These are phyloP conservation scores for Exophiala bonariae DNA, from an alignment of 2,329 filamentous ascomycete species.

Conservation along the genomic window DNA sequence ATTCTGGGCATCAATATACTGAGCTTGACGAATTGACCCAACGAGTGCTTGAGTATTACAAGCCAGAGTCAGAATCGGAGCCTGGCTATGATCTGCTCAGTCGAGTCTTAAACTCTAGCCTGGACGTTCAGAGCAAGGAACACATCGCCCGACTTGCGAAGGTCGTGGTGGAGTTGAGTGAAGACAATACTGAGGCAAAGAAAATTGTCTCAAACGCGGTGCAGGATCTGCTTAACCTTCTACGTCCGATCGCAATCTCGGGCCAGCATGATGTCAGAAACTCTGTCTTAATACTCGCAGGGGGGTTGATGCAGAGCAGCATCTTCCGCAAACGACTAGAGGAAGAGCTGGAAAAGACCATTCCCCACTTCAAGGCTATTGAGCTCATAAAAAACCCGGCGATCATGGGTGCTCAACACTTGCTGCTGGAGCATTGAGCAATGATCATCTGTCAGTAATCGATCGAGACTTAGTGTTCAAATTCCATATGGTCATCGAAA, in stretches of 20 bases:
- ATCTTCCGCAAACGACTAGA: not conserved
- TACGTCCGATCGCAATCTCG: not conserved
- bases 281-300: conserved; percentile 6
- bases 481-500: no score
- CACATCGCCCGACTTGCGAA: conserved; percentile 6
- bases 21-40: not conserved
- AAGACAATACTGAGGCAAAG: conserved; percentile 1
- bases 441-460: no score
- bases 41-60: no score
- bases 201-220: conserved; percentile 3
- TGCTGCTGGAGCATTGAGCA: no score
- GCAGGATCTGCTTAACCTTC: not conserved
- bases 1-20: not conserved
- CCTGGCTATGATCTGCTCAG: conserved; percentile 10
- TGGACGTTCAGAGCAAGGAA: conserved; percentile 6
- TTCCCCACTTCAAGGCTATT: not conserved
- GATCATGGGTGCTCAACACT: not conserved
- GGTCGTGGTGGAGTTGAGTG: conserved; percentile 7
- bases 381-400: conserved; percentile 7
- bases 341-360: not conserved
- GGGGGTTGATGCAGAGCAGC: conserved; percentile 9
- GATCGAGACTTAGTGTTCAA: no score
- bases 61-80: not conserved
- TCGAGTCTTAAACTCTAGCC: not conserved
- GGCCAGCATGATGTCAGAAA: not conserved